These are phyloP conservation scores for Psilocybe mexicana DNA, from an alignment of 1,284 basidiomycete genomes.

Conservation along the genomic window DNA sequence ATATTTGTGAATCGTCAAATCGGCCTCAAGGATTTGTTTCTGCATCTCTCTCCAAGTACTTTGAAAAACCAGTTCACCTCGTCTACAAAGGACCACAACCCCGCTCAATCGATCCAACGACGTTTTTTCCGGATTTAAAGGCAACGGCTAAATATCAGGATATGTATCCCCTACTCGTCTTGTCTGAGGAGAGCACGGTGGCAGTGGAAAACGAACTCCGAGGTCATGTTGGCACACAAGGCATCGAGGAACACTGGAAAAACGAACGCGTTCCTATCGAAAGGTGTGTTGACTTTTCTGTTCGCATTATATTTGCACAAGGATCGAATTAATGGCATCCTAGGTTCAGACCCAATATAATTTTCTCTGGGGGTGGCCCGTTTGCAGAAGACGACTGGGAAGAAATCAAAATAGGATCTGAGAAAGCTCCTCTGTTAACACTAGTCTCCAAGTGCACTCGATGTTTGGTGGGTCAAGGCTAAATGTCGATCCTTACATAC, in stretches of 20 bases:
- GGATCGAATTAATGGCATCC: not conserved
- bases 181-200: conserved; percentile 63
- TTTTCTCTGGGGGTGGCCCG: conserved; percentile 55
- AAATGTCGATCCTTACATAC: conserved; percentile 8
- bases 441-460: conserved; percentile 69
- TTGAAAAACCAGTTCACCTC: conserved; percentile 60
- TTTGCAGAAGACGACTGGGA: conserved; percentile 56
- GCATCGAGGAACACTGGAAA: conserved; percentile 59
- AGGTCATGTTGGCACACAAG: conserved; percentile 52
- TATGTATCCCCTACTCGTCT: conserved; percentile 65
- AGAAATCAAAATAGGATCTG: conserved; percentile 51
- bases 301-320: not conserved
- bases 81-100: conserved; percentile 64
- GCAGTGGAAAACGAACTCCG: conserved; percentile 48
- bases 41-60: conserved; percentile 55
- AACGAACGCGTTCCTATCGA: conserved; percentile 56
- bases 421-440: conserved; percentile 42
- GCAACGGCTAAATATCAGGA: conserved; percentile 67
- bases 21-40: conserved; percentile 40
- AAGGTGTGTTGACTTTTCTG: conserved; percentile 43
- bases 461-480: conserved; percentile 57
- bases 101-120: conserved; percentile 52
- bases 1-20: conserved; percentile 50
- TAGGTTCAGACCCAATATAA: conserved; percentile 76
- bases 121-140: conserved; percentile 54